These are phyloP conservation scores for Ambrosia artemisiifolia DNA, from an alignment of 129 eudicot genomes.

Conservation along the genomic window DNA sequence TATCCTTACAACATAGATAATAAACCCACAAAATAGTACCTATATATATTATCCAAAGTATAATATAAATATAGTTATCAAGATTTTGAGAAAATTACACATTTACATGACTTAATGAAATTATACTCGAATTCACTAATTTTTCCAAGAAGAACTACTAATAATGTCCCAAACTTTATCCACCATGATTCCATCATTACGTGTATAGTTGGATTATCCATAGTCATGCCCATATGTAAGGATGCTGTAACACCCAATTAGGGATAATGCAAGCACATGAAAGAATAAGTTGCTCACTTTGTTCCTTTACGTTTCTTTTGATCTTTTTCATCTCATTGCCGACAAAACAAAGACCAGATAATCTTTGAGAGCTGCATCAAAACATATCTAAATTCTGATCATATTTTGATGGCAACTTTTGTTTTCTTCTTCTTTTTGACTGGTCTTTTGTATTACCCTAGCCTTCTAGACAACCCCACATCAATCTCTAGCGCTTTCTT, in stretches of 20 bases:
- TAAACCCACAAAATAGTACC: too few relatives aligned
- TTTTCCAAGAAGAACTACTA: too few relatives aligned
- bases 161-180: too few relatives aligned
- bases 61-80: too few relatives aligned
- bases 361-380: slow-evolving; percentile 11
- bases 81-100: too few relatives aligned
- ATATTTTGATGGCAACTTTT: slow-evolving; percentile 17
- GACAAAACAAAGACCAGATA: slow-evolving; percentile 21
- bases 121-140: too few relatives aligned
- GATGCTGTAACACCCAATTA: slow-evolving; percentile 17
- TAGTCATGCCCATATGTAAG: not conserved
- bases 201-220: too few relatives aligned
- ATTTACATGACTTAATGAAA: too few relatives aligned
- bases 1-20: too few relatives aligned
- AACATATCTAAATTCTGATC: slow-evolving; percentile 9
- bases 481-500: slow-evolving; percentile 21
- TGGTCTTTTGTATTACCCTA: not conserved
- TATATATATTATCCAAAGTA: too few relatives aligned
- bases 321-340: slow-evolving; percentile 10
- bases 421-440: slow-evolving; percentile 29
- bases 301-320: slow-evolving; percentile 6
- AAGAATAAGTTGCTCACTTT: slow-evolving; percentile 20
- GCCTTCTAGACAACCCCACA: slow-evolving; percentile 23
- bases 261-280: slow-evolving; percentile 17
- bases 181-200: too few relatives aligned